Evolutionary conservation across 306 rosid genomes (phyloP), one percentile per base, ranked within the genome.

Genomic region (Astragalus membranaceus): DNA sequence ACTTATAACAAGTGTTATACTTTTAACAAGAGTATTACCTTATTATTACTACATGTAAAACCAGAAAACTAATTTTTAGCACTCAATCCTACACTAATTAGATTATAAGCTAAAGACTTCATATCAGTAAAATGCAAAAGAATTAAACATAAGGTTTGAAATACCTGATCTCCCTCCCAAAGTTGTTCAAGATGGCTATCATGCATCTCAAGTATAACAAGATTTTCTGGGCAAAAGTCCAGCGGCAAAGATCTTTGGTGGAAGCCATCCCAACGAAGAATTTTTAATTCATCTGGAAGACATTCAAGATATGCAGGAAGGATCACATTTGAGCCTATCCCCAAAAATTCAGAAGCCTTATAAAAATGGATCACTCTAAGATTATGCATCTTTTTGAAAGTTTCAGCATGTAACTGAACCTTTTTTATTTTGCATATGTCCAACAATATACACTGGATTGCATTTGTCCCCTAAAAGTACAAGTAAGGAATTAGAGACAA

Each of bases 361-460:
- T 39, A 11, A 61, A 75, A 58, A 0, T 12, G 14, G 7, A 84
- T 73, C 10, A 77, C 3, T 51, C 67, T 73, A 15, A 81, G 33
- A 68, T 77, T 73, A 26, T n/a, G 6, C 85, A 81, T 72, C 46
- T 9, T 48, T 23, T 26, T 30, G 7, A 80, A 78, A 32, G 77
- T 30, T 20, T 48, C 0, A 1, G 42, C 9, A 43, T 68, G 15
- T 2, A 78, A n/a, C 0, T 50, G 0, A 23, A 61, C 61, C 12
- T 26, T 5, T 35, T n/a, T 16, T 8, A 16, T 44, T 32, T 26
- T 0, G 39, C 33, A 6, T 1, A 9, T 2, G 37, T 74, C 29
- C 0, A 74, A 51, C 2, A 26, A 57, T 67, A 84, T 74, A 23
- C 64, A 49, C 6, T 60, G 37, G 3, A 80, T 10, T 17, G 67